Evolutionary conservation across 2,329 filamentous ascomycete genomes (phyloP).

Genomic region (Apiospora saccharicola): DNA sequence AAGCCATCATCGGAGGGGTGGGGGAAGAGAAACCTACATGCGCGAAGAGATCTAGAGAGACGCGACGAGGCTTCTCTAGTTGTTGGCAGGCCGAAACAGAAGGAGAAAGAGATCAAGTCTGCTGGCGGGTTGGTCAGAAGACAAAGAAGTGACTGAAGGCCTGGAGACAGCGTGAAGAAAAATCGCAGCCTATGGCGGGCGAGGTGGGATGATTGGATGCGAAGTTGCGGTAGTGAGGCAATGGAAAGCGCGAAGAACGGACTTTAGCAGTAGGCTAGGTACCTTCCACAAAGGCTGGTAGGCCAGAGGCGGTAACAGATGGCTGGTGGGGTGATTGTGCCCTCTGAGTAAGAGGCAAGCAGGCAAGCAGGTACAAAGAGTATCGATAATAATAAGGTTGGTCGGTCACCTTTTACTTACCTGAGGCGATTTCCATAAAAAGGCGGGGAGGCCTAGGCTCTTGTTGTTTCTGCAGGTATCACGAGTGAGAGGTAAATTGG

Average conservation of each 20-base stretch:
- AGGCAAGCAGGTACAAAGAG: neutral
- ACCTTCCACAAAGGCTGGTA: neutral
- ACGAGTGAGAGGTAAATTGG: neutral
- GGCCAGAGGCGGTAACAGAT: neutral
- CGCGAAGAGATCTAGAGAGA: neutral
- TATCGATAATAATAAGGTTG: neutral
- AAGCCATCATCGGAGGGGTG: constrained; percentile 5
- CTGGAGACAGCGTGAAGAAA: constrained; percentile 5
- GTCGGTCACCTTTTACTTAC: neutral
- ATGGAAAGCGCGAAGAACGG: constrained; percentile 10
- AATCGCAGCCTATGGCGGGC: neutral
- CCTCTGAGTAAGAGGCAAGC: neutral
- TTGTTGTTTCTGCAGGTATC: neutral
- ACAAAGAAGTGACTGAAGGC: neutral
- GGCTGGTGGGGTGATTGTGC: constrained; percentile 15
- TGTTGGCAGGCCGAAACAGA: neutral
- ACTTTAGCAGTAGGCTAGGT: neutral
- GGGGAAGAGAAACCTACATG: constrained; percentile 5
- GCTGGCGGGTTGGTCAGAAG: neutral
- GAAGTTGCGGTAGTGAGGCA: constrained; percentile 18
- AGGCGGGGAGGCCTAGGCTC: neutral
- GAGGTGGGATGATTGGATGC: constrained; percentile 19
- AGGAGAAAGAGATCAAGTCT: neutral
- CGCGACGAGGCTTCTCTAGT: neutral
- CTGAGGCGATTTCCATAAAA: neutral